These are phyloP conservation scores for Fusarium pseudograminearum DNA, from an alignment of 2,329 filamentous ascomycete species.

Conservation along the genomic window DNA sequence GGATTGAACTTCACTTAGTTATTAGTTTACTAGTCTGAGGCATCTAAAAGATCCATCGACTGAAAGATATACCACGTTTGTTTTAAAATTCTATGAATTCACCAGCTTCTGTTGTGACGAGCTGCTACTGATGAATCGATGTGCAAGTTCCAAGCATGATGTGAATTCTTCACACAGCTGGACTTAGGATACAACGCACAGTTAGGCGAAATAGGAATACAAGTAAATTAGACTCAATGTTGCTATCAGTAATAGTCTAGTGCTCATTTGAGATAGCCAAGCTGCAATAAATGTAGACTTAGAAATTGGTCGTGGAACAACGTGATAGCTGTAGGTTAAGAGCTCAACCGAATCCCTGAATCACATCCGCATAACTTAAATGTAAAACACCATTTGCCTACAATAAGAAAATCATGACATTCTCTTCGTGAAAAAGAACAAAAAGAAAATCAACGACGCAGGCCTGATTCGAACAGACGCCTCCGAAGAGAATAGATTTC, in stretches of 20 bases:
- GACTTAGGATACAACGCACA: background rate
- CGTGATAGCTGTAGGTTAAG: background rate
- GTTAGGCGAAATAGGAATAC: background rate
- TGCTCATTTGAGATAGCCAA: background rate
- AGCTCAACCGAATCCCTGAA: no score
- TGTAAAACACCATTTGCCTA: background rate
- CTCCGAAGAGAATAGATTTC: conserved; percentile 14
- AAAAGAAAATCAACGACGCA: conserved; percentile 7
- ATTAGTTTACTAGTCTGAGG: conserved; percentile 17
- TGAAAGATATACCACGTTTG: conserved; percentile 21
- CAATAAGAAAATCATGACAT: background rate
- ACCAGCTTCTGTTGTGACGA: background rate
- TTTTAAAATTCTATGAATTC: background rate
- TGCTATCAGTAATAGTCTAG: background rate
- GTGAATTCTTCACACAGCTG: background rate
- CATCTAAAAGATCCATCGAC: conserved; percentile 29
- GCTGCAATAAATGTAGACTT: background rate
- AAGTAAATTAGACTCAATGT: background rate
- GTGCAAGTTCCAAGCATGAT: no score
- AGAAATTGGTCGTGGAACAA: background rate
- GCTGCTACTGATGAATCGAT: no score
- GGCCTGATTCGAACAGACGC: conserved; percentile 13
- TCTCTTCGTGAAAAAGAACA: background rate
- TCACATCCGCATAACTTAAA: background rate
- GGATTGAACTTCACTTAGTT: conserved; percentile 27